phyloP scores from a whole-genome alignment of 345 rosid species.

The Nasturtium officinale region DNA sequence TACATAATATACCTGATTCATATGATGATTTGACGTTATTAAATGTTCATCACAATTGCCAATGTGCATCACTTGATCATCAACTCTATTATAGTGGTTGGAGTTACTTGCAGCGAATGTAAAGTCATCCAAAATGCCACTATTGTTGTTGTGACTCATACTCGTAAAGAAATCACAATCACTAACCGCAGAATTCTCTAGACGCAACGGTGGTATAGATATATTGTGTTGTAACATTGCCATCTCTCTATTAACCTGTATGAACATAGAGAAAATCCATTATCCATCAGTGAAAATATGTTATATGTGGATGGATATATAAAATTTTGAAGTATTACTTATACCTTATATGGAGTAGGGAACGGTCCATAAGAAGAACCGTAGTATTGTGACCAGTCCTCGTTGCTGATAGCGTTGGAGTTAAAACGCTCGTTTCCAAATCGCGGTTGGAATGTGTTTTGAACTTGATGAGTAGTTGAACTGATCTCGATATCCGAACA shows the following conservation, averaged over 20 bases:
- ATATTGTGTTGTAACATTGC: slow-evolving; percentile 45
- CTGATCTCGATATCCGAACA: slow-evolving; percentile 45
- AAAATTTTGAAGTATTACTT: neutral
- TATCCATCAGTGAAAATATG: neutral
- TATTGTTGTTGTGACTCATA: slow-evolving; percentile 45
- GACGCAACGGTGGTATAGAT: slow-evolving; percentile 61
- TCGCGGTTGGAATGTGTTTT: slow-evolving; percentile 36
- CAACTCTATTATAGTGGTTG: slow-evolving; percentile 30
- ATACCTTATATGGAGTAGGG: slow-evolving; percentile 36
- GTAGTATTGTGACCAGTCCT: slow-evolving; percentile 38
- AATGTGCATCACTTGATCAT: slow-evolving; percentile 49
- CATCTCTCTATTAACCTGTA: slow-evolving; percentile 44
- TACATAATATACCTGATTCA: slow-evolving; percentile 54
- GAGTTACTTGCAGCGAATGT: slow-evolving; percentile 53
- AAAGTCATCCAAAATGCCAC: slow-evolving; percentile 51
- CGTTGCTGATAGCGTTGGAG: slow-evolving; percentile 30
- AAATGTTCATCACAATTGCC: slow-evolving; percentile 48
- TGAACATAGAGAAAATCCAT: neutral
- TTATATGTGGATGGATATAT: neutral
- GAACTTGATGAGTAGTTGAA: slow-evolving; percentile 39
- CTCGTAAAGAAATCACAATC: slow-evolving; percentile 41
- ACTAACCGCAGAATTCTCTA: slow-evolving; percentile 54
- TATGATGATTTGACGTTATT: slow-evolving; percentile 64
- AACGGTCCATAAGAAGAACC: slow-evolving; percentile 36
- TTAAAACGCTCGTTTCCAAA: slow-evolving; percentile 34